A percentile compares a stretch with the other conserved stretches of the same genome.
phyloP scores from a whole-genome alignment of 345 rosid genomes.

The Luvunga scandens region DNA sequence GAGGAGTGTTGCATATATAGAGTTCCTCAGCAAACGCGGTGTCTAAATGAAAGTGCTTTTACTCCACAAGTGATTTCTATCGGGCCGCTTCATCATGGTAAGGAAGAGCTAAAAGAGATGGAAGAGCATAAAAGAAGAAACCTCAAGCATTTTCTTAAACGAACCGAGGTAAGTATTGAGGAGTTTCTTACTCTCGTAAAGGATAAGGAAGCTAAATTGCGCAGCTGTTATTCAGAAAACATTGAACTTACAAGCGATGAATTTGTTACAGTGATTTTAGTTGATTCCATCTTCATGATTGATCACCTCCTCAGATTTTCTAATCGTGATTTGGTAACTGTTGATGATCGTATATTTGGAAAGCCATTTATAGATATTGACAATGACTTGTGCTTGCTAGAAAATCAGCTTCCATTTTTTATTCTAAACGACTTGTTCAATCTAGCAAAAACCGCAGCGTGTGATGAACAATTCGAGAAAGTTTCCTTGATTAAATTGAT shows the following conservation, averaged over 20 bases:
- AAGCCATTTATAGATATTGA: slow-evolving; percentile 2
- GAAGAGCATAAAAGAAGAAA: slow-evolving; percentile 20
- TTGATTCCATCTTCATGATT: slow-evolving; percentile 24
- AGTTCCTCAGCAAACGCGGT: background rate
- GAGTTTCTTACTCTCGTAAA: background rate
- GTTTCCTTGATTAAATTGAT: background rate
- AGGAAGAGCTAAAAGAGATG: slow-evolving; percentile 6
- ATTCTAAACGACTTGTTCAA: slow-evolving; percentile 13
- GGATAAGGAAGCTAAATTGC: background rate
- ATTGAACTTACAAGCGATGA: background rate
- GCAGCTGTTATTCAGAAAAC: background rate
- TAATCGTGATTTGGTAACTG: background rate
- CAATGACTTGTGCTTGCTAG: slow-evolving; percentile 16
- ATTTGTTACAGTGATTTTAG: slow-evolving; percentile 16
- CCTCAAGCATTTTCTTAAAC: slow-evolving; percentile 6
- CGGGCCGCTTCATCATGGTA: slow-evolving; percentile 18
- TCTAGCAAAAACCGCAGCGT: background rate
- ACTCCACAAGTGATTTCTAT: slow-evolving; percentile 6
- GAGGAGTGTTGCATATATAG: slow-evolving; percentile 12
- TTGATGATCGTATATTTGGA: background rate
- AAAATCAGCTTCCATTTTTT: slow-evolving; percentile 34
- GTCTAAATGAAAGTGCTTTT: background rate
- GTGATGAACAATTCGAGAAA: too few relatives aligned
- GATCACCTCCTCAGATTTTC: background rate
- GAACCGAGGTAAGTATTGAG: background rate